phyloP scores from a whole-genome alignment of 2,329 filamentous ascomycete species.

The Hypoxylon sp. region DNA sequence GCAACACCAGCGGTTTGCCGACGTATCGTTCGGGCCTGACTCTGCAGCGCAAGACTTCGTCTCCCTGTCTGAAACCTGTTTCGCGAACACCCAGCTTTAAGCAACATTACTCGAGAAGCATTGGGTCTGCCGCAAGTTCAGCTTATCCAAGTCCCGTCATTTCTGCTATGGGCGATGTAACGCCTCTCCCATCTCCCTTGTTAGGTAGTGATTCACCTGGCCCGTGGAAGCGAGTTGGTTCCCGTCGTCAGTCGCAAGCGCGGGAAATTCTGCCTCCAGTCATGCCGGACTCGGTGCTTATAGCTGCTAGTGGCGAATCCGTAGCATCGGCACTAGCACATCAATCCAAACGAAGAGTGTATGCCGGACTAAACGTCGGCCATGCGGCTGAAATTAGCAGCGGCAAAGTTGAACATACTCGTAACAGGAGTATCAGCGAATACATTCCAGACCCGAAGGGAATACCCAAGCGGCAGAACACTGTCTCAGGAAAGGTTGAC shows the following conservation, averaged over 20 bases:
- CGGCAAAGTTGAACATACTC: conserved; percentile 62
- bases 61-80: conserved; percentile 63
- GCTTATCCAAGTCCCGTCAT: conserved; percentile 79
- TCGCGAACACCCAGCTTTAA: conserved; percentile 73
- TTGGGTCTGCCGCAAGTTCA: conserved; percentile 73
- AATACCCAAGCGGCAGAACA: conserved; percentile 78
- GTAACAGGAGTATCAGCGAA: conserved; percentile 89
- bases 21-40: conserved; percentile 49
- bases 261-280: conserved; percentile 52
- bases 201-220: conserved; percentile 74
- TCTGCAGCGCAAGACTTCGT: conserved; percentile 57
- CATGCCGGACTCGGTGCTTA: conserved; percentile 61
- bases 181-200: conserved; percentile 82
- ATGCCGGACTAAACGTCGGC: conserved; percentile 60
- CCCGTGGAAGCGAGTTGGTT: conserved; percentile 70
- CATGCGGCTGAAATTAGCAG: conserved; percentile 49
- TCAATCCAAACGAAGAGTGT: conserved; percentile 69
- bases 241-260: conserved; percentile 63
- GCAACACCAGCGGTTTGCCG: conserved; percentile 51
- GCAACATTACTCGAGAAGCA: conserved; percentile 63
- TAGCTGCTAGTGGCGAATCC: conserved; percentile 65
- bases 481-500: conserved; percentile 72
- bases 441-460: conserved; percentile 81
- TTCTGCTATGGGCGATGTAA: conserved; percentile 81
- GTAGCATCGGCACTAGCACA: conserved; percentile 63